A percentile compares a stretch with the other conserved stretches of the same genome.
phyloP scores from a whole-genome alignment of 2,329 filamentous ascomycete species.

The Diaporthe australafricana region DNA sequence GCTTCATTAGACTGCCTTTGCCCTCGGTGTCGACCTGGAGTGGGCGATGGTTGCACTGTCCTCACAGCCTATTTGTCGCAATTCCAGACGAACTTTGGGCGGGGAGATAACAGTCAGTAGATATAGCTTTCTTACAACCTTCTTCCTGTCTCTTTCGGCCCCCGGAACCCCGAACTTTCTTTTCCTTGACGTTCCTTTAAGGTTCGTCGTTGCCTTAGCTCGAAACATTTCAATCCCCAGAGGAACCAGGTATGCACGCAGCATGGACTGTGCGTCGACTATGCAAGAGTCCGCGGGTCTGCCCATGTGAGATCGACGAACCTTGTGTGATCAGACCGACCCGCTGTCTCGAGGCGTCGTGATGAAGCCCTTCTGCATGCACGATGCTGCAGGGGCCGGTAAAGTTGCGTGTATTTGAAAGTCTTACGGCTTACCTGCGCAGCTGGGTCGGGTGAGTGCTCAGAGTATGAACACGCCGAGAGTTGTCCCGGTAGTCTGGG shows the following conservation, averaged over 20 bases:
- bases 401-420: neutral
- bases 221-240: conserved; percentile 24
- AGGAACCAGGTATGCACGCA: neutral
- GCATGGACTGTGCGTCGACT: conserved; percentile 22
- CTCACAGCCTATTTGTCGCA: neutral
- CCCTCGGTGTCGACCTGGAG: neutral
- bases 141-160: neutral
- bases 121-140: neutral
- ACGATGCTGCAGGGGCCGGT: neutral
- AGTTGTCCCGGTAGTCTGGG: neutral
- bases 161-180: conserved; percentile 1
- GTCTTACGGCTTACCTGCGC: neutral
- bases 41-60: neutral
- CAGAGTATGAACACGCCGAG: neutral
- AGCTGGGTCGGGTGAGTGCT: neutral
- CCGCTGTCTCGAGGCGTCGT: conserved; percentile 3
- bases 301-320: conserved; percentile 29
- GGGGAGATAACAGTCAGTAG: neutral
- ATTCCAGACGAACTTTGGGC: conserved; percentile 16
- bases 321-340: conserved; percentile 6
- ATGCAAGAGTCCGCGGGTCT: conserved; percentile 10
- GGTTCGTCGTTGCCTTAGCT: conserved; percentile 25
- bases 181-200: conserved; percentile 18
- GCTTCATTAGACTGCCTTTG: neutral
- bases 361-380: neutral